These are phyloP conservation scores for Cystobasidium onofrii DNA, from an alignment of 768 basidiomycete species.

Conservation along the genomic window DNA sequence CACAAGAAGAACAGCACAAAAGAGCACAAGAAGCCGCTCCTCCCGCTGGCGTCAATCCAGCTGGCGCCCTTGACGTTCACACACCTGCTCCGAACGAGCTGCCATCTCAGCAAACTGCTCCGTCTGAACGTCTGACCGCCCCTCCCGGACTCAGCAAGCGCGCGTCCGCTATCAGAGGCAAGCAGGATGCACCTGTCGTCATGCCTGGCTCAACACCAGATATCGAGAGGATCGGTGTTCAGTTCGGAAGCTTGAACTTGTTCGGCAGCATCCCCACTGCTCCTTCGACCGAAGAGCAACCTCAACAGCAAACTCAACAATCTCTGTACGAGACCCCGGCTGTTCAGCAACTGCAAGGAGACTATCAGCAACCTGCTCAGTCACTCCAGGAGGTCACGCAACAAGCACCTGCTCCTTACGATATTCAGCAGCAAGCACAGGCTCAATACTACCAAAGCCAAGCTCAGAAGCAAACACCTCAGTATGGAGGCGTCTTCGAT, in stretches of 20 bases:
- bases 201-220: slow-evolving; percentile 8
- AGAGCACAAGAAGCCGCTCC: slow-evolving; percentile 36
- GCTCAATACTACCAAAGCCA: background rate
- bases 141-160: slow-evolving; percentile 8
- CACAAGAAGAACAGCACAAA: slow-evolving; percentile 36
- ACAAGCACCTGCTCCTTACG: background rate
- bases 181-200: slow-evolving; percentile 18
- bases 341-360: slow-evolving; percentile 4
- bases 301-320: slow-evolving; percentile 7
- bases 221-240: slow-evolving; percentile 10
- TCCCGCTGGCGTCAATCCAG: slow-evolving; percentile 33
- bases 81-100: background rate
- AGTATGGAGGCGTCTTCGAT: background rate
- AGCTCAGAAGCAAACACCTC: background rate
- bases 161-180: background rate
- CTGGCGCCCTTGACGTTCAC: slow-evolving; percentile 37
- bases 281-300: background rate
- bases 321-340: background rate
- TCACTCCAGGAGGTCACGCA: background rate
- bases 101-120: background rate
- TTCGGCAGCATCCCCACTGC: background rate
- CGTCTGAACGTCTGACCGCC: background rate
- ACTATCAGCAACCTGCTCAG: background rate
- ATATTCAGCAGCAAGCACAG: background rate
- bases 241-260: slow-evolving; percentile 16